Evolutionary conservation across 176 grass and related monocot genomes (phyloP), one percentile per base, ranked within the genome.

Genomic region (Zoysia japonica): DNA sequence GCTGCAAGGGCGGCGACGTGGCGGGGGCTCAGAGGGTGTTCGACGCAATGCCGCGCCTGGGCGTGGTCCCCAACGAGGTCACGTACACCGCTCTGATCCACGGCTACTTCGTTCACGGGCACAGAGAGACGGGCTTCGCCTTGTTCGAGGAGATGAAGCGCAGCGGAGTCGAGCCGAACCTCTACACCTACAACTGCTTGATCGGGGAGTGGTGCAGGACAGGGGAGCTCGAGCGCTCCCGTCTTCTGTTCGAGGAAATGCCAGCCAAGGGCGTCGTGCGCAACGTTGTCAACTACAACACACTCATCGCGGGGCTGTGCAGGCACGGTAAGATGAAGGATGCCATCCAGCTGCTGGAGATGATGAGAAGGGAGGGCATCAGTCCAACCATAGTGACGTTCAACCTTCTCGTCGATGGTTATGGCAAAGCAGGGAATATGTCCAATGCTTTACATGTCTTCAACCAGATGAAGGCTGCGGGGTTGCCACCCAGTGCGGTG

Each of bases 81-180:
- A 90, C 90, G 3, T 90, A 90, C 88, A 92, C 90, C 10, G 85
- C 86, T 5, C 61, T 92, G 68, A 90, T 96, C 49, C 86, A 88
- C 50, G 93, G 90, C 1, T 90, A 79, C 79, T 88, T 96, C 67
- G 70, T 74, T 7, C 47, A 77, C 40, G 90, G 87, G 0, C 70
- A 49, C 16, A 73, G 71, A 37, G 59, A 54, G 6, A 48, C 48
- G 40, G 93, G 84, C 6, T 46, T 96, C 10, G 49, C 86, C 16
- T 40, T 96, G 68, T 90, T 85, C 2, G 67, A 86, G 7, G 79
- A 92, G 40, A 92, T 90, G 93, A 78, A 44, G 76, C 78, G 63
- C 11, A 13, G 9, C 2, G 90, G 90, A 17, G 68, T 88, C 49
- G 57, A 67, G 46, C 79, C 93, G 2, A 92, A 89, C 61, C 79